A percentile compares a stretch with the other conserved stretches of the same genome.
Conservation (phyloP, 768 basidiomycete species). For the Hericium erinaceus region DNA sequence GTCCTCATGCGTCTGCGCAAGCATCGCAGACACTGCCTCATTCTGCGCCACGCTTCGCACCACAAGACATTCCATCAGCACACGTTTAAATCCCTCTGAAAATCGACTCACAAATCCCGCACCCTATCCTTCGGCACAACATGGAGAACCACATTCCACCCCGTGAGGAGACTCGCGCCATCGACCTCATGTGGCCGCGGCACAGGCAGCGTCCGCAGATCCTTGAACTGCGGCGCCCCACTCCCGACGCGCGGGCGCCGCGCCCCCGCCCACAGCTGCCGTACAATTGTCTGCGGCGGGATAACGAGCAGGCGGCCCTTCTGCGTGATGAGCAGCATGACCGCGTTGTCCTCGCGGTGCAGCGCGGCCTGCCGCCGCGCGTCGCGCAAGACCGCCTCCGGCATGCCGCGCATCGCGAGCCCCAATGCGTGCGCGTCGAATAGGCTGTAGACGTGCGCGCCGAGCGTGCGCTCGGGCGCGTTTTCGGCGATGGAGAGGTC, state of each 20-base stretch:
- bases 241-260: background rate
- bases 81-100: background rate
- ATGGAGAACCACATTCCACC: background rate
- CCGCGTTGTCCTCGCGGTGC: background rate
- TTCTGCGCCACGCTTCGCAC: too few relatives aligned
- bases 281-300: background rate
- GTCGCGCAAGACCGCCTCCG: background rate
- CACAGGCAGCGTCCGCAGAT: background rate
- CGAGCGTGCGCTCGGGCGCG: background rate
- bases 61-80: too few relatives aligned
- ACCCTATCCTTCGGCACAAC: background rate
- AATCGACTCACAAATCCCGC: background rate
- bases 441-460: background rate
- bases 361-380: background rate
- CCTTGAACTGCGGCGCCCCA: background rate
- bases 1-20: too few relatives aligned
- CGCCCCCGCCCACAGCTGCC: background rate
- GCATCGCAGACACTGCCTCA: too few relatives aligned
- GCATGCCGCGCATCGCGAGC: background rate
- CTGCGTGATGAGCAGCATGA: background rate
- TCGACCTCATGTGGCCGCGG: background rate
- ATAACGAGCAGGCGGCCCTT: background rate
- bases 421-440: background rate
- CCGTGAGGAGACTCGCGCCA: background rate
- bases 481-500: background rate